A percentile compares a stretch with the other conserved stretches of the same genome.
phyloP scores from a whole-genome alignment of 2,329 filamentous ascomycete genomes.

The Chaetomium sp. region DNA sequence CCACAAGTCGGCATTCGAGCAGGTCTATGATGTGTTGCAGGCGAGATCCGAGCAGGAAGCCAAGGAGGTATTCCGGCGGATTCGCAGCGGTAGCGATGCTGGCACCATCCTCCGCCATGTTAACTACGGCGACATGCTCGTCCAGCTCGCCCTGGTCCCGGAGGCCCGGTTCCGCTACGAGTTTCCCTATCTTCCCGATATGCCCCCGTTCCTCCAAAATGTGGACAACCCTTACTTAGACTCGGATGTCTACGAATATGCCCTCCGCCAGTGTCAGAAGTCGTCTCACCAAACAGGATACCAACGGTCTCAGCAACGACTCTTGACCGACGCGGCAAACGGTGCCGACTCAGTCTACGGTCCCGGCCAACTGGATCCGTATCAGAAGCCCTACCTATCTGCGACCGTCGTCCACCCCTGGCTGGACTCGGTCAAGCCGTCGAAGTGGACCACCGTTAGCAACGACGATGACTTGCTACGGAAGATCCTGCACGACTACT shows the following conservation, averaged over 20 bases:
- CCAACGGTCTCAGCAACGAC: slow-evolving; percentile 17
- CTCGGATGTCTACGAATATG: slow-evolving; percentile 38
- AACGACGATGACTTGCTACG: slow-evolving; percentile 43
- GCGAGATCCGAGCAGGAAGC: slow-evolving; percentile 39
- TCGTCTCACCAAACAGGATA: slow-evolving; percentile 17
- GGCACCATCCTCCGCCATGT: slow-evolving; percentile 41
- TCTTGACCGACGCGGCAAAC: not conserved
- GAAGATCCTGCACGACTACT: slow-evolving; percentile 71
- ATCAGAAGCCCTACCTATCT: slow-evolving; percentile 44
- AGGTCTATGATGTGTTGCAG: slow-evolving; percentile 38
- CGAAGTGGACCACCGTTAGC: slow-evolving; percentile 44
- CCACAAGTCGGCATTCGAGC: slow-evolving; percentile 36
- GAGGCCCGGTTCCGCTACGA: slow-evolving; percentile 45
- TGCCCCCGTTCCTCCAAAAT: slow-evolving; percentile 37
- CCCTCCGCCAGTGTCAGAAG: slow-evolving; percentile 12
- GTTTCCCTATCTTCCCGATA: slow-evolving; percentile 43
- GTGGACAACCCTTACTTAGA: slow-evolving; percentile 38
- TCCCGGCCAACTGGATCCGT: slow-evolving; percentile 27
- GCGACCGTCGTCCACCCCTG: slow-evolving; percentile 41
- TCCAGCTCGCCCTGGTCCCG: slow-evolving; percentile 44
- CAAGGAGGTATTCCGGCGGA: slow-evolving; percentile 40
- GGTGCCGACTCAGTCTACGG: slow-evolving; percentile 6
- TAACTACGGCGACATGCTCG: slow-evolving; percentile 42
- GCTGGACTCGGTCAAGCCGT: slow-evolving; percentile 38
- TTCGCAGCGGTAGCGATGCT: slow-evolving; percentile 42